phyloP scores from a whole-genome alignment of 2,329 filamentous ascomycete species.

The Fusarium sp. region DNA sequence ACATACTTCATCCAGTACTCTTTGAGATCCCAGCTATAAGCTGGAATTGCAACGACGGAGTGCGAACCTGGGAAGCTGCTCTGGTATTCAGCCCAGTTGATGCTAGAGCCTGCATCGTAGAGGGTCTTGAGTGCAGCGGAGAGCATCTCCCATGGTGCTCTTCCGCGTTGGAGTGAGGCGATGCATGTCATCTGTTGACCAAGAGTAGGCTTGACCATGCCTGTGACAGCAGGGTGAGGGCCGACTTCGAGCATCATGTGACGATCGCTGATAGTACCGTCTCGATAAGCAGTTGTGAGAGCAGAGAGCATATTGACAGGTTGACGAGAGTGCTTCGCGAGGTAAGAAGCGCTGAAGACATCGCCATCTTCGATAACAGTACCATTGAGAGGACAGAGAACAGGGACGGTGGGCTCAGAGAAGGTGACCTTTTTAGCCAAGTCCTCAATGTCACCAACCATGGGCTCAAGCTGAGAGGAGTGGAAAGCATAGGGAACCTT shows the following conservation, averaged over 20 bases:
- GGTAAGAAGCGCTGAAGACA: conserved; percentile 23
- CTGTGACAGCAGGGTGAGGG: conserved; percentile 33
- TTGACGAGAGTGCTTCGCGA: conserved; percentile 30
- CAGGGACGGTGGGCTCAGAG: neutral
- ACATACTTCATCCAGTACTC: conserved; percentile 74
- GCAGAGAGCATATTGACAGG: conserved; percentile 35
- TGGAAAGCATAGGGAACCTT: conserved; percentile 54
- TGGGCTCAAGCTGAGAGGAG: conserved; percentile 53
- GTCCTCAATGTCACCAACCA: conserved; percentile 61
- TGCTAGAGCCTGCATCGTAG: conserved; percentile 23
- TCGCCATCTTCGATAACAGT: conserved; percentile 12
- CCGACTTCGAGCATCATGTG: conserved; percentile 36
- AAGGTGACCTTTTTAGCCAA: conserved; percentile 20
- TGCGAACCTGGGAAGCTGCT: conserved; percentile 28
- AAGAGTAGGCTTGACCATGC: conserved; percentile 35
- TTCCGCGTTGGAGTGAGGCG: conserved; percentile 25
- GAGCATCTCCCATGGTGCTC: conserved; percentile 26
- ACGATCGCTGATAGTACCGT: conserved; percentile 7
- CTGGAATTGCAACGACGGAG: conserved; percentile 69
- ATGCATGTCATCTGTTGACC: conserved; percentile 29
- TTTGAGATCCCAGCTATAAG: conserved; percentile 79
- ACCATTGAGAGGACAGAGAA: conserved; percentile 32
- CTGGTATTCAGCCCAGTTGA: conserved; percentile 49
- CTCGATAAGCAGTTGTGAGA: conserved; percentile 4
- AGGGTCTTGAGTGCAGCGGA: conserved; percentile 14